Evolutionary conservation across 1,284 basidiomycete genomes (phyloP), one percentile per base, ranked within the genome.

Genomic region (Somion occarium): DNA sequence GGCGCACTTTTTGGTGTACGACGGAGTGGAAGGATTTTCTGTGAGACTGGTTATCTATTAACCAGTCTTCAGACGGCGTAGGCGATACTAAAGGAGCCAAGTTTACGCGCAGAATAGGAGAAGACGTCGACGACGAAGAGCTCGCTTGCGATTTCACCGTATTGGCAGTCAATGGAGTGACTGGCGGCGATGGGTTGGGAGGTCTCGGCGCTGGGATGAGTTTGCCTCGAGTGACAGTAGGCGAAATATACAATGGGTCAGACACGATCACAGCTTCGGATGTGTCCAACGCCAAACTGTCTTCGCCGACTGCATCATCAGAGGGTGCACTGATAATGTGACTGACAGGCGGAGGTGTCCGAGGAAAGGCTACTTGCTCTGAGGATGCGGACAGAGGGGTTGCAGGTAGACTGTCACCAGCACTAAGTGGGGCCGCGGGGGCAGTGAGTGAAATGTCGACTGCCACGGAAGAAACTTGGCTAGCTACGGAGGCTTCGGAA

Each of bases 1-100:
- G 58, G 2, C 59, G 49, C 2, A 64, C 61, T 50, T 64, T 68
- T 44, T 57, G 53, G 46, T 68, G 64, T n/a, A 66, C 66, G 18
- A 66, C 63, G 2, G 64, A 64, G 38, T 52, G 59, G 59, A 65
- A 68, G 22, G 64, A 58, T 34, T 52, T 56, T 15, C 53, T 59
- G 0, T 53, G 55, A 3, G 58, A 50, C 45, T 60, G 55, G 2
- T 56, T 59, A 13, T 61, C 60, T 15, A 64, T 51, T 13, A 57
- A 53, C 0, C 57, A 56, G 30, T 59, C 55, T 19, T n/a, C 56
- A 49, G 23, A 39, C 3, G 50, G 43, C 7, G 39, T 41, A 41
- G 13, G 39, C 7, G 39, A 41, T 9, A 41, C 9, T 44, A 24
- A n/a, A 39, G 22, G 19, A 48, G 53, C 12, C 49, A 43, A 44